Percentiles rank a stretch among this genome's conserved stretches.
These are phyloP conservation scores for Saccharomyces pastorianus DNA, from an alignment of 1,139 yeast species.

Conservation along the genomic window DNA sequence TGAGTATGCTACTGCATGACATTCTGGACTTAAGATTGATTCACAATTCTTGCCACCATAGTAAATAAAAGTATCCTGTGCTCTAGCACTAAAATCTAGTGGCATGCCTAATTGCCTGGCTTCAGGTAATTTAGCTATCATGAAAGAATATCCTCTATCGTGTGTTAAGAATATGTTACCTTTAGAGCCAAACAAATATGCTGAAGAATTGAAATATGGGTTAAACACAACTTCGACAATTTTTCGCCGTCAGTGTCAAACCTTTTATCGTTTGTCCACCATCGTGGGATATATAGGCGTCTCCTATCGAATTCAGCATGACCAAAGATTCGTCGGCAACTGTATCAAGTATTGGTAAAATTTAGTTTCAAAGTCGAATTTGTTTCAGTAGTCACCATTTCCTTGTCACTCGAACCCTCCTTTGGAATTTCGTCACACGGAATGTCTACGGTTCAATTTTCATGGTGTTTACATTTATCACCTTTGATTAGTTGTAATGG, in stretches of 20 bases:
- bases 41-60: conserved; percentile 38
- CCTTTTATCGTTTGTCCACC: conserved; percentile 62
- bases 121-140: too few species aligned
- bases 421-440: conserved; percentile 24
- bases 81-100: too few species aligned
- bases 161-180: too few species aligned
- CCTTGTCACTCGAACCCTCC: conserved; percentile 3
- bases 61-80: too few species aligned
- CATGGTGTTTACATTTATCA: conserved; percentile 37
- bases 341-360: conserved; percentile 34
- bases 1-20: too few species aligned
- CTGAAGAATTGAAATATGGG: conserved; percentile 47
- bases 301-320: conserved; percentile 45
- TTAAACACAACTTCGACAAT: conserved; percentile 54
- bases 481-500: conserved; percentile 39
- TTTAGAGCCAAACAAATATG: too few species aligned
- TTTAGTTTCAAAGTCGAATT: conserved; percentile 27
- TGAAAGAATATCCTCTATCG: too few species aligned
- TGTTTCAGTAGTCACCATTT: conserved; percentile 26
- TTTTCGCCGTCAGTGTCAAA: conserved; percentile 38
- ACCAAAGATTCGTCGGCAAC: conserved; percentile 62
- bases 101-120: too few species aligned
- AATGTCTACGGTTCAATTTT: conserved; percentile 23
- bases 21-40: conserved; percentile 6
- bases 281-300: conserved; percentile 61